Conservation (phyloP, 1,284 basidiomycete genomes). For the Trametes versicolor region DNA sequence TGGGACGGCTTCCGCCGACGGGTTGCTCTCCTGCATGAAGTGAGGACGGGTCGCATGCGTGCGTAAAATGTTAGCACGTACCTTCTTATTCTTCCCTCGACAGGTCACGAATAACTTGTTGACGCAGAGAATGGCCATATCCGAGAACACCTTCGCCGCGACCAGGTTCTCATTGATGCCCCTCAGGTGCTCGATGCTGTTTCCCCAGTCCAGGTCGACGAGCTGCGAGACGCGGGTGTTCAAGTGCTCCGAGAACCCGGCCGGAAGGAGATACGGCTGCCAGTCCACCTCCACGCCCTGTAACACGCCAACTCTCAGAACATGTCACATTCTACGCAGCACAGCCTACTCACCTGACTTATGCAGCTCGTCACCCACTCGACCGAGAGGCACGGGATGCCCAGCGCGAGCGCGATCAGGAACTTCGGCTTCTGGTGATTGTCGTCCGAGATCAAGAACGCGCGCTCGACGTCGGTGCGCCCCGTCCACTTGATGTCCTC, state of each 20-base stretch:
- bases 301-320: neutral
- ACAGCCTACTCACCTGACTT: conserved; percentile 44
- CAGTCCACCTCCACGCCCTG: conserved; percentile 58
- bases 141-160: conserved; percentile 63
- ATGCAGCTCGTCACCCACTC: conserved; percentile 66
- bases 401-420: conserved; percentile 83
- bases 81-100: conserved; percentile 45
- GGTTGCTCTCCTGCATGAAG: conserved; percentile 21
- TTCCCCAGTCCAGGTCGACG: conserved; percentile 79
- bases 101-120: conserved; percentile 63
- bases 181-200: conserved; percentile 58
- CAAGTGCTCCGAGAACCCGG: conserved; percentile 68
- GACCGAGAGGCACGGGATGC: conserved; percentile 83
- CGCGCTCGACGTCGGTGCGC: conserved; percentile 56
- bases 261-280: conserved; percentile 70
- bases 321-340: neutral
- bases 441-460: conserved; percentile 77
- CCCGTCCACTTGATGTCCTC: conserved; percentile 58
- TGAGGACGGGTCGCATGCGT: neutral
- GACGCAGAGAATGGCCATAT: conserved; percentile 64
- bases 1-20: conserved; percentile 49
- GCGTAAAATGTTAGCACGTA: conserved; percentile 44
- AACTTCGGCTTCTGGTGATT: conserved; percentile 79
- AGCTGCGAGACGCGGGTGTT: conserved; percentile 70
- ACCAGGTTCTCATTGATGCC: conserved; percentile 66